Percentiles rank a stretch among this genome's conserved stretches.
Evolutionary conservation across 768 basidiomycete genomes (phyloP).

Genomic region (Boletus pseudopeckii): DNA sequence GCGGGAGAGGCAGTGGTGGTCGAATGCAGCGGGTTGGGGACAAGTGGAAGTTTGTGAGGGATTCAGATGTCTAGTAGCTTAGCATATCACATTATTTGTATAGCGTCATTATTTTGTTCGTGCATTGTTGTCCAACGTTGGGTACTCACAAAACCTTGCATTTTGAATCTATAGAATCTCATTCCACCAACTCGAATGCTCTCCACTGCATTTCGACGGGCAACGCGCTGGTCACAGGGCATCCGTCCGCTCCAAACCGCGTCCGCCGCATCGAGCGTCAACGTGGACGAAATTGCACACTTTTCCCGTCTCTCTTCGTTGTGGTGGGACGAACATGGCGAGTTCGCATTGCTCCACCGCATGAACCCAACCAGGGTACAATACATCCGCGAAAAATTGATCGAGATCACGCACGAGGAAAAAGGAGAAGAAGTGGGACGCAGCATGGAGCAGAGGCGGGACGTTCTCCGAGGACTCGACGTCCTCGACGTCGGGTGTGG

Average conservation of each 20-base stretch:
- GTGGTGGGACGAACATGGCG: constrained; percentile 96
- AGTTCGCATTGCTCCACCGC: constrained; percentile 81
- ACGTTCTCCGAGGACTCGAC: constrained; percentile 58
- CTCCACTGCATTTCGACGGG: constrained; percentile 17
- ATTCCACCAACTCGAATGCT: constrained; percentile 19
- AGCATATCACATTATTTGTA: constrained; percentile 25
- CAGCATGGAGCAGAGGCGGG: constrained; percentile 30
- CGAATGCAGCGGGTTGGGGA: constrained; percentile 70
- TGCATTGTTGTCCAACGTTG: too few species aligned
- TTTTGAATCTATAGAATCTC: too few species aligned
- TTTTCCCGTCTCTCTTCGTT: constrained; percentile 85
- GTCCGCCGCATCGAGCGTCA: constrained; percentile 41
- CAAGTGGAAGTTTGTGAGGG: constrained; percentile 68
- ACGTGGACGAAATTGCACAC: constrained; percentile 78
- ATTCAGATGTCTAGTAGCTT: constrained; percentile 25
- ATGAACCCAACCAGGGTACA: constrained; percentile 92
- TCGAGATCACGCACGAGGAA: constrained; percentile 60
- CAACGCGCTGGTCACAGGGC: constrained; percentile 5
- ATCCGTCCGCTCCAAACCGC: constrained; percentile 22
- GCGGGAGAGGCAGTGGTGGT: constrained; percentile 40
- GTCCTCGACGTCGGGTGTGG: constrained; percentile 94
- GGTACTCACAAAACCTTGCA: too few species aligned
- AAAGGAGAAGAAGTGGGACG: constrained; percentile 32
- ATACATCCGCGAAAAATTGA: constrained; percentile 76
- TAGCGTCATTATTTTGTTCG: constrained; percentile 6